phyloP scores from a whole-genome alignment of 352 stramenopile species.

The Globisporangium paroecandrum region DNA sequence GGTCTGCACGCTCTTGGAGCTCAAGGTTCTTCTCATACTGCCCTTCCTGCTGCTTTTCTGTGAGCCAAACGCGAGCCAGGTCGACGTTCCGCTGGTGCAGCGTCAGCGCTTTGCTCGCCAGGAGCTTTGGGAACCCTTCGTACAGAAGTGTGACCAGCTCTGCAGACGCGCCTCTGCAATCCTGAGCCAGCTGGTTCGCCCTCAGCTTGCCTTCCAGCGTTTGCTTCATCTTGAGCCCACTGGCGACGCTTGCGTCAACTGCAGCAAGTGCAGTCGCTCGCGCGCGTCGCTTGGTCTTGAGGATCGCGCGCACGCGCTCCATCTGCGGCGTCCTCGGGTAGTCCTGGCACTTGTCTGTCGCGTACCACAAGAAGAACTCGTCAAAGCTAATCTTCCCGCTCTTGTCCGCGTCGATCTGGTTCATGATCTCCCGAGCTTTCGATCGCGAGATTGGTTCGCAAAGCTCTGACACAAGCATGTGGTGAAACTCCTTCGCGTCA shows the following conservation, averaged over 20 bases:
- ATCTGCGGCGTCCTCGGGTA: conserved; percentile 29
- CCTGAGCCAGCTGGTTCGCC: conserved; percentile 24
- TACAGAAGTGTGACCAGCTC: conserved; percentile 37
- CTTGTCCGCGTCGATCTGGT: conserved; percentile 31
- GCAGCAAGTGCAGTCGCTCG: conserved; percentile 20
- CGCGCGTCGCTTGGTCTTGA: conserved; percentile 32
- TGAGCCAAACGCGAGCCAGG: conserved; percentile 31
- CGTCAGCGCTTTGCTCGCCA: conserved; percentile 36
- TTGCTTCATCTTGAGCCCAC: conserved; percentile 22
- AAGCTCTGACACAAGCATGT: conserved; percentile 31
- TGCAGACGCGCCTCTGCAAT: conserved; percentile 28
- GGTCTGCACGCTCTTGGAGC: conserved; percentile 8
- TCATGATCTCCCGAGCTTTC: conserved; percentile 29
- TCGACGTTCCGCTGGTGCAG: conserved; percentile 31
- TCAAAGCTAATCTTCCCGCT: conserved; percentile 46
- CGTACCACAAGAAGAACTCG: conserved; percentile 55
- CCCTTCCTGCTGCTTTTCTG: conserved; percentile 22
- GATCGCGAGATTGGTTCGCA: conserved; percentile 37
- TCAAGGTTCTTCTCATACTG: conserved; percentile 17
- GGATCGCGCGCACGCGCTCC: conserved; percentile 29
- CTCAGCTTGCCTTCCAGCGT: conserved; percentile 20
- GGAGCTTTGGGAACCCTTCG: conserved; percentile 31
- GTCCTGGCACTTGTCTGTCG: conserved; percentile 45
- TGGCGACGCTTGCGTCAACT: conserved; percentile 16
- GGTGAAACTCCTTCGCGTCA: conserved; percentile 33